A percentile compares a stretch with the other conserved stretches of the same genome.
Conservation (phyloP, 768 basidiomycete genomes). For the Russula foetens region DNA sequence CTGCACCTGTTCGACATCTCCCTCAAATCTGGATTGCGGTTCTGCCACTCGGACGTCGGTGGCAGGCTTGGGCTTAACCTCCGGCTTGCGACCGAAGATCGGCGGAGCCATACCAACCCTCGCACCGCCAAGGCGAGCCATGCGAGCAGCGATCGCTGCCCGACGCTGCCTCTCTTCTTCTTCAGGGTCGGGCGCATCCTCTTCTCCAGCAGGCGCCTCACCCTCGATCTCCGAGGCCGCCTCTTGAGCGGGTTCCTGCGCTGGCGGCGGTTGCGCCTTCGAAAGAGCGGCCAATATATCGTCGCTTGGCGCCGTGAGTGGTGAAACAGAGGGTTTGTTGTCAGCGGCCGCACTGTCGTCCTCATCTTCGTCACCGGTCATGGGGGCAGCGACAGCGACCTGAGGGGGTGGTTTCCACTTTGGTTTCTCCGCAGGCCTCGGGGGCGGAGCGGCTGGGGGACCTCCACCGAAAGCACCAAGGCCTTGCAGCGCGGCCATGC, state of each 20-base stretch:
- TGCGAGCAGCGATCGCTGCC: constrained; percentile 82
- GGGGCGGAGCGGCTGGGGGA: constrained; percentile 43
- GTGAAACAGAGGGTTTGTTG: constrained; percentile 2
- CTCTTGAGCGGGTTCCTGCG: constrained; percentile 4
- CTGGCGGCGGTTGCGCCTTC: constrained; percentile 2
- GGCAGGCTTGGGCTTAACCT: constrained; percentile 27
- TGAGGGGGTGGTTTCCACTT: constrained; percentile 79
- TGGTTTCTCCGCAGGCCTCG: constrained; percentile 58
- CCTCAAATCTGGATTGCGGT: constrained; percentile 4
- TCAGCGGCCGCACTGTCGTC: background rate
- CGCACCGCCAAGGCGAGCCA: constrained; percentile 88
- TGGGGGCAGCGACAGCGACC: constrained; percentile 36
- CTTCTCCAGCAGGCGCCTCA: constrained; percentile 24
- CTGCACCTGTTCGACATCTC: background rate
- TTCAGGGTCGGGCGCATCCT: constrained; percentile 41
- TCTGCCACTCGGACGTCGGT: constrained; percentile 7
- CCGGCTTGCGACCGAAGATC: constrained; percentile 52
- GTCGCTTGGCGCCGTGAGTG: constrained; percentile 4
- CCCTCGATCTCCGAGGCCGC: constrained; percentile 21
- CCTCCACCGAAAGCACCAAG: constrained; percentile 66
- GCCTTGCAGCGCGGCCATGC: constrained; percentile 91
- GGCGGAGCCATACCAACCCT: constrained; percentile 75
- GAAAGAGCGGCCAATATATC: constrained; percentile 6
- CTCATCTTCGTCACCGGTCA: constrained; percentile 35
- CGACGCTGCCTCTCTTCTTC: constrained; percentile 73